A percentile compares a stretch with the other conserved stretches of the same genome.
phyloP scores from a whole-genome alignment of 2,329 filamentous ascomycete species.

The Tolypocladium tropicale region DNA sequence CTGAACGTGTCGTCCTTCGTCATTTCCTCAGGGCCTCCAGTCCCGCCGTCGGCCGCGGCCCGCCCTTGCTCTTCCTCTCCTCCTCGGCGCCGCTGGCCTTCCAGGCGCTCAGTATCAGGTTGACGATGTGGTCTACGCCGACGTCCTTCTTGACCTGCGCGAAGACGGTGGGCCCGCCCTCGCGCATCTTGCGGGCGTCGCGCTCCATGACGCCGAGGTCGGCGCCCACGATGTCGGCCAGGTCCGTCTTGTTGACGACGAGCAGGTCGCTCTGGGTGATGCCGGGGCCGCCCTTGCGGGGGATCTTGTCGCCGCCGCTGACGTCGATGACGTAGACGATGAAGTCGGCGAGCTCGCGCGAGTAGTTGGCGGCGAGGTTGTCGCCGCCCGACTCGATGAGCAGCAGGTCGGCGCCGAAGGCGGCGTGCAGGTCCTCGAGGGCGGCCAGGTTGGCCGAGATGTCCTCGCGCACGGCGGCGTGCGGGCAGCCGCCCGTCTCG shows the following conservation, averaged over 20 bases:
- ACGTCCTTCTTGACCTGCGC: slow-evolving; percentile 93
- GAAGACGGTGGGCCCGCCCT: slow-evolving; percentile 91
- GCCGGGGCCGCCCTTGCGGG: slow-evolving; percentile 87
- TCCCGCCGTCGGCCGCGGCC: slow-evolving; percentile 46
- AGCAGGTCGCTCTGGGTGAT: slow-evolving; percentile 94
- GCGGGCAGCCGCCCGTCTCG: slow-evolving; percentile 93
- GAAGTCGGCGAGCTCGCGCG: slow-evolving; percentile 85
- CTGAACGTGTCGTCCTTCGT: too few relatives aligned
- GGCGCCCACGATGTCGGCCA: slow-evolving; percentile 82
- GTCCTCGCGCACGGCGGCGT: slow-evolving; percentile 95
- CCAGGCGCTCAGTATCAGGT: slow-evolving; percentile 85
- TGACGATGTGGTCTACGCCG: slow-evolving; percentile 76
- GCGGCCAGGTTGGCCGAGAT: slow-evolving; percentile 90
- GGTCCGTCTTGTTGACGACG: slow-evolving; percentile 94
- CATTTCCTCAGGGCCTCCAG: slow-evolving; percentile 33
- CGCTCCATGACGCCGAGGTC: slow-evolving; percentile 90
- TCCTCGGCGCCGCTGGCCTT: slow-evolving; percentile 74
- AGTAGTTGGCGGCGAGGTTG: slow-evolving; percentile 96
- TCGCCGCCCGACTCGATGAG: slow-evolving; percentile 95
- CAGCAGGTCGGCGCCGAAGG: slow-evolving; percentile 71
- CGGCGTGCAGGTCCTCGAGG: slow-evolving; percentile 74
- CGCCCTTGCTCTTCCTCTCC: slow-evolving; percentile 41
- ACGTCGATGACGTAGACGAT: slow-evolving; percentile 99
- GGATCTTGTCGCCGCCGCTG: slow-evolving; percentile 91
- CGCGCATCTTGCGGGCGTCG: slow-evolving; percentile 87